Evolutionary conservation across 2,329 filamentous ascomycete species (phyloP).

Genomic region (Cladosporium cucumerinum): DNA sequence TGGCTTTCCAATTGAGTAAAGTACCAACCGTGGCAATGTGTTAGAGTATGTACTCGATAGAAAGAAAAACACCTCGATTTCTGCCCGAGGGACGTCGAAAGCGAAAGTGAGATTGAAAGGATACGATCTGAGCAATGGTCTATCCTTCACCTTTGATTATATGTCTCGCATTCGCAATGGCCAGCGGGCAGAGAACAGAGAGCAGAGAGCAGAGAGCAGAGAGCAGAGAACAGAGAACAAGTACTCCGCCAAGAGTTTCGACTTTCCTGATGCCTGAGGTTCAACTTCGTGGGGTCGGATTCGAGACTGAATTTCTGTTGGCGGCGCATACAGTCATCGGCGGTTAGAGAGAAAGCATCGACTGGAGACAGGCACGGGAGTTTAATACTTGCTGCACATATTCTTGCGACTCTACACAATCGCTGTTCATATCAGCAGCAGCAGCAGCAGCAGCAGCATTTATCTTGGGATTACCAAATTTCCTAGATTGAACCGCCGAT

Average conservation of each 20-base stretch:
- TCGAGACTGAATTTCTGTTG: constrained; percentile 6
- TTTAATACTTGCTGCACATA: not conserved
- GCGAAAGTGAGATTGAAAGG: too few relatives aligned
- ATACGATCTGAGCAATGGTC: not conserved
- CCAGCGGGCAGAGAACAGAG: too few relatives aligned
- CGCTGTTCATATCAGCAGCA: not conserved
- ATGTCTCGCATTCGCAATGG: not conserved
- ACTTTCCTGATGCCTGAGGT: not conserved
- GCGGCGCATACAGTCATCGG: constrained; percentile 9
- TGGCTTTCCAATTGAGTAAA: too few relatives aligned
- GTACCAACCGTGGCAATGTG: too few relatives aligned
- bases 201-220: too few relatives aligned
- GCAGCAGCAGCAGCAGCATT: not conserved
- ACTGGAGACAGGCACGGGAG: not conserved
- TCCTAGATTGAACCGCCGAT: not conserved
- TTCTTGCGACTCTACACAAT: not conserved
- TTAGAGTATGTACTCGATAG: too few relatives aligned
- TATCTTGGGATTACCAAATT: not conserved
- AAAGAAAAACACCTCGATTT: not conserved
- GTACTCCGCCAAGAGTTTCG: constrained; percentile 4
- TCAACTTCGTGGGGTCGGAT: not conserved
- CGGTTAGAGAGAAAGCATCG: not conserved
- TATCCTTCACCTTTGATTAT: not conserved
- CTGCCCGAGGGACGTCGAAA: too few relatives aligned
- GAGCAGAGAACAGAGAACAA: too few relatives aligned